Evolutionary conservation across 352 stramenopile genomes (phyloP).

Genomic region (Phytophthora boehmeriae): DNA sequence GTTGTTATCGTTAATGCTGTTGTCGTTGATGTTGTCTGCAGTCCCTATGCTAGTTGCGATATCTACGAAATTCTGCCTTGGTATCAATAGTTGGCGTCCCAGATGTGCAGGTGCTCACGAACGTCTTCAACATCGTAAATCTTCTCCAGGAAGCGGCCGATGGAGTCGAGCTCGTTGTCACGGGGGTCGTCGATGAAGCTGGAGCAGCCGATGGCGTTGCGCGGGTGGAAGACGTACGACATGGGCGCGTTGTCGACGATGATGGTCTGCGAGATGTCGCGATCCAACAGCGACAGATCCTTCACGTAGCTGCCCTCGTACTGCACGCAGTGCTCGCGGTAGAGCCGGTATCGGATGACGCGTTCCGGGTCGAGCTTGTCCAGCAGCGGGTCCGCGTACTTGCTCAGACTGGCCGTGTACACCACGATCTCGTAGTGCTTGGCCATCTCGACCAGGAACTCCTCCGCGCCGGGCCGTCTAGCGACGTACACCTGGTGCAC

Average conservation of each 20-base stretch:
- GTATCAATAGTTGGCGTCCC: conserved; percentile 55
- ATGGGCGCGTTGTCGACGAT: conserved; percentile 99
- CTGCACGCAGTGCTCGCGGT: conserved; percentile 94
- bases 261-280: conserved; percentile 92
- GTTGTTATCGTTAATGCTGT: too few species aligned
- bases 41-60: too few species aligned
- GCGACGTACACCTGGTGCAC: conserved; percentile 87
- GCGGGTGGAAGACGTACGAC: conserved; percentile 97
- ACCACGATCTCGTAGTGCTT: conserved; percentile 98
- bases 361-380: conserved; percentile 93
- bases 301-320: conserved; percentile 97
- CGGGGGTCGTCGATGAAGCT: conserved; percentile 89
- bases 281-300: conserved; percentile 93
- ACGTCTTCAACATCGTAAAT: conserved; percentile 52
- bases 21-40: too few species aligned
- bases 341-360: conserved; percentile 89
- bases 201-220: conserved; percentile 71
- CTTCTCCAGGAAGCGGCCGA: conserved; percentile 55
- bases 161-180: conserved; percentile 86
- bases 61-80: too few species aligned
- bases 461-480: conserved; percentile 93
- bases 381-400: conserved; percentile 96
- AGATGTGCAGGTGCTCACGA: conserved; percentile 59
- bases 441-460: conserved; percentile 95
- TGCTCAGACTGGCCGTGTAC: conserved; percentile 96